Evolutionary conservation across 257 asterid species (phyloP).

Genomic region (Schizonepeta tenuifolia): DNA sequence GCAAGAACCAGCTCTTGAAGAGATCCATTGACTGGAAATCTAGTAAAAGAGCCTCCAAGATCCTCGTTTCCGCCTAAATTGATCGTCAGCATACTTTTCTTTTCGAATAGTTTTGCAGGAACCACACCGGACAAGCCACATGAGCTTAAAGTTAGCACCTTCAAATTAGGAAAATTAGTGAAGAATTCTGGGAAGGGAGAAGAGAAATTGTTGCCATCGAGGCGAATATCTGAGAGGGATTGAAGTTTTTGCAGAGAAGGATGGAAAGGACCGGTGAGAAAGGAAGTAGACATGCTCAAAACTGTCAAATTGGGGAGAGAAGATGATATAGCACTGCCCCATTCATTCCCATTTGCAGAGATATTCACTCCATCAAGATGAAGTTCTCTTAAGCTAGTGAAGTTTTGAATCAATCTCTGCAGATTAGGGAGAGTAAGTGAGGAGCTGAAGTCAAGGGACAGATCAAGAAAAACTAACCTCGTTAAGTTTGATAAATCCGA

Average conservation of each 20-base stretch:
- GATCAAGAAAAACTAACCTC: conserved; percentile 46
- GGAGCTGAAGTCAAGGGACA: conserved; percentile 27
- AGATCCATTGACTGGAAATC: no score
- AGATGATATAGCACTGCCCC: conserved; percentile 51
- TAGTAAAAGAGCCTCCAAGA: no score
- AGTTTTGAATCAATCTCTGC: conserved; percentile 35
- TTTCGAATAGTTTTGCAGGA: no score
- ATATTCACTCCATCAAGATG: conserved; percentile 52
- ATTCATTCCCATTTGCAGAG: conserved; percentile 43
- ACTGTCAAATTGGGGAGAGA: conserved; percentile 44
- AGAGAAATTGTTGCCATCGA: conserved; percentile 38
- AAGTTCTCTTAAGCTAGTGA: conserved; percentile 42
- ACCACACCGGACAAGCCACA: no score
- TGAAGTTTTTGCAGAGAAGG: conserved; percentile 41
- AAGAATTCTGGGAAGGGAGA: no score
- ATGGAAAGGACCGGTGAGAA: conserved; percentile 46
- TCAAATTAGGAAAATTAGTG: no score
- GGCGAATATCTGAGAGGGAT: conserved; percentile 48
- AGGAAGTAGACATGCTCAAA: conserved; percentile 47
- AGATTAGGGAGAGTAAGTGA: conserved; percentile 43
- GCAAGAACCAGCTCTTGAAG: no score
- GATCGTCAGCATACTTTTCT: no score
- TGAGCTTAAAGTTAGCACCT: no score
- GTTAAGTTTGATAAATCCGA: conserved; percentile 37
- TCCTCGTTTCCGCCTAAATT: no score